Conservation (phyloP, 495 filamentous ascomycete genomes). For the Penicillium herquei region DNA sequence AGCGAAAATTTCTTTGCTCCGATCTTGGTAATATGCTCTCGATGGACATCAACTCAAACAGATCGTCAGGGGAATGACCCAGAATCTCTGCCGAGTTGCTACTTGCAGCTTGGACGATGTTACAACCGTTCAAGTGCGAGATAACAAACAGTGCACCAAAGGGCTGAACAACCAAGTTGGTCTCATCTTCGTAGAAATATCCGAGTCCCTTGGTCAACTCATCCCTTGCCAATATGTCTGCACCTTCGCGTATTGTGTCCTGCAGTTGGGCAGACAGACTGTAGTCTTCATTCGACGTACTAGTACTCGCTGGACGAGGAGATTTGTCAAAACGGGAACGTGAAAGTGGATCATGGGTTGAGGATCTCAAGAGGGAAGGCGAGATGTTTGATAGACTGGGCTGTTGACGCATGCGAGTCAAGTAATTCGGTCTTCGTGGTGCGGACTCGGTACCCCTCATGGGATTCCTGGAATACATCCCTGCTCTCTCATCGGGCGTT, state of each 20-base stretch:
- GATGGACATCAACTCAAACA: conserved; percentile 73
- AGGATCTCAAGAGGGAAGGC: background rate
- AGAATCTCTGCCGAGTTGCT: conserved; percentile 76
- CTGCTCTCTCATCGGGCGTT: background rate
- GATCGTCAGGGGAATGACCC: conserved; percentile 68
- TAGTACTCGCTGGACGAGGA: too few relatives aligned
- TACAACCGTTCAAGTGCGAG: conserved; percentile 54
- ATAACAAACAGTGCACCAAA: conserved; percentile 78
- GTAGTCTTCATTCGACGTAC: background rate
- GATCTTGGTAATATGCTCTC: conserved; percentile 72
- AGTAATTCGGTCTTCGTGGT: background rate
- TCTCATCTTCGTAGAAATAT: conserved; percentile 17
- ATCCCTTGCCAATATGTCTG: conserved; percentile 6
- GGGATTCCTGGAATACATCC: background rate
- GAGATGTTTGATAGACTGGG: background rate
- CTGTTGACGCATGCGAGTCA: conserved; percentile 9
- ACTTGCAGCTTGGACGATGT: conserved; percentile 71
- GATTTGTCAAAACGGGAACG: background rate
- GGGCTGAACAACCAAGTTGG: conserved; percentile 56
- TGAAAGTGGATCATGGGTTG: background rate
- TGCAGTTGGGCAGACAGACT: conserved; percentile 7
- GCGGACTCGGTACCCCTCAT: background rate
- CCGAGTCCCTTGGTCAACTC: conserved; percentile 3
- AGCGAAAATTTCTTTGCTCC: conserved; percentile 68
- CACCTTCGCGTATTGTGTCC: conserved; percentile 5